Conservation (phyloP, 306 rosid genomes). For the Inga oerstediana region DNA sequence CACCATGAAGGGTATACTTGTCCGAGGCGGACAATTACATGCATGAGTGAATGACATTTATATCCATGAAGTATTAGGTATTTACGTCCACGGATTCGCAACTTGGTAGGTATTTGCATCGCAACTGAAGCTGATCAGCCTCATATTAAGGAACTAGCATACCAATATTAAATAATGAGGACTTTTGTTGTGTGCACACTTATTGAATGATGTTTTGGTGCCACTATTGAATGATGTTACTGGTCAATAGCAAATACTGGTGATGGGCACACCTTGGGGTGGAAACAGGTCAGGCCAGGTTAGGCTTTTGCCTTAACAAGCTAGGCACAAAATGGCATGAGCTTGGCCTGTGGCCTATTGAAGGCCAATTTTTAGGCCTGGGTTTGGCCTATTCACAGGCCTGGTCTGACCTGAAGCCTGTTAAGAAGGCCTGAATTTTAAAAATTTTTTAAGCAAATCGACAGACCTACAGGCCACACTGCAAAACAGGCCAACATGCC, state of each 20-base stretch:
- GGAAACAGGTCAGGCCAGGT: too few relatives aligned
- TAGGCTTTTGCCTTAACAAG: too few relatives aligned
- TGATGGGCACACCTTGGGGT: neutral
- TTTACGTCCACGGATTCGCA: neutral
- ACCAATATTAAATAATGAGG: neutral
- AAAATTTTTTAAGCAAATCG: too few relatives aligned
- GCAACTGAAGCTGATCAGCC: neutral
- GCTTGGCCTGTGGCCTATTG: too few relatives aligned
- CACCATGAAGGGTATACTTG: slow-evolving; percentile 52
- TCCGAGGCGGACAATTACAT: slow-evolving; percentile 34
- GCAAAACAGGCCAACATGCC: too few relatives aligned
- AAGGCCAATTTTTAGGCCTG: too few relatives aligned
- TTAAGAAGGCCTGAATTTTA: too few relatives aligned
- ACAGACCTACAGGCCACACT: too few relatives aligned
- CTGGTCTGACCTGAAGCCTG: too few relatives aligned
- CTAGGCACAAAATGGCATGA: too few relatives aligned
- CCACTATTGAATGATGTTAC: neutral
- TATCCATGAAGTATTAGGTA: neutral
- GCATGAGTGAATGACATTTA: neutral
- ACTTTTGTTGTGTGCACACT: neutral
- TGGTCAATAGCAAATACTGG: neutral
- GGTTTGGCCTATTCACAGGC: too few relatives aligned
- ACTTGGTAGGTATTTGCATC: neutral
- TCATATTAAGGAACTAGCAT: neutral
- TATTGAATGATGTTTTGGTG: neutral